Conservation (phyloP, 495 filamentous ascomycete species). For the Lepraria neglecta region DNA sequence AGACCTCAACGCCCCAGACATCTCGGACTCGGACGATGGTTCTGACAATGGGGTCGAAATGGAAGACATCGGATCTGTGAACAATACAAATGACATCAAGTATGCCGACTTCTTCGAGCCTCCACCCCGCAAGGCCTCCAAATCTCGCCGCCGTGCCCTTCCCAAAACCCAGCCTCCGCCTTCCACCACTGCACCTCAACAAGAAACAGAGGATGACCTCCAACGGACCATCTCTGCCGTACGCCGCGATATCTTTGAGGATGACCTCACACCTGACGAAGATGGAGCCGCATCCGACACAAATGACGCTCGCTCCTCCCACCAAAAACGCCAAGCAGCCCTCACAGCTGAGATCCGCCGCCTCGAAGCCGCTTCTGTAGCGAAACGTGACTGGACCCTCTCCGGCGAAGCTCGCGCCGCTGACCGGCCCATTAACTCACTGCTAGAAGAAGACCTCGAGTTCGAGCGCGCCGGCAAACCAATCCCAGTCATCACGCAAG, state of each 20-base stretch:
- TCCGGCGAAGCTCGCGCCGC: conserved; percentile 79
- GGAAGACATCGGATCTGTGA: conserved; percentile 42
- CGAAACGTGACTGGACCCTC: conserved; percentile 86
- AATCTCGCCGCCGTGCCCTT: conserved; percentile 38
- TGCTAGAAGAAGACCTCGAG: conserved; percentile 91
- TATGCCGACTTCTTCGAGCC: conserved; percentile 90
- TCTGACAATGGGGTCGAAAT: conserved; percentile 43
- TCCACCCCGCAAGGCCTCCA: conserved; percentile 62
- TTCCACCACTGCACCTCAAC: conserved; percentile 17
- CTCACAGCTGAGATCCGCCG: conserved; percentile 83
- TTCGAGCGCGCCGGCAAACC: conserved; percentile 96
- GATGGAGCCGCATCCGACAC: conserved; percentile 38
- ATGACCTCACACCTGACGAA: conserved; percentile 50
- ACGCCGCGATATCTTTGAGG: conserved; percentile 87
- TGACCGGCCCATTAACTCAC: conserved; percentile 79
- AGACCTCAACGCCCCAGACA: conserved; percentile 54
- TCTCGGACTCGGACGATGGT: conserved; percentile 44
- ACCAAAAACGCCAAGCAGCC: conserved; percentile 80
- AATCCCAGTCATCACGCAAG: conserved; percentile 88
- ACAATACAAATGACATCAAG: conserved; percentile 78
- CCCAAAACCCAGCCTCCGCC: conserved; percentile 44
- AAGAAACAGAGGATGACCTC: conserved; percentile 52
- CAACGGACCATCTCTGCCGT: conserved; percentile 86
- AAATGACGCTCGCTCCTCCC: conserved; percentile 39
- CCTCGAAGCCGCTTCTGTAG: conserved; percentile 81